A percentile compares a stretch with the other conserved stretches of the same genome.
Evolutionary conservation across 495 filamentous ascomycete genomes (phyloP).

Genomic region (Aspergillus panamensis): DNA sequence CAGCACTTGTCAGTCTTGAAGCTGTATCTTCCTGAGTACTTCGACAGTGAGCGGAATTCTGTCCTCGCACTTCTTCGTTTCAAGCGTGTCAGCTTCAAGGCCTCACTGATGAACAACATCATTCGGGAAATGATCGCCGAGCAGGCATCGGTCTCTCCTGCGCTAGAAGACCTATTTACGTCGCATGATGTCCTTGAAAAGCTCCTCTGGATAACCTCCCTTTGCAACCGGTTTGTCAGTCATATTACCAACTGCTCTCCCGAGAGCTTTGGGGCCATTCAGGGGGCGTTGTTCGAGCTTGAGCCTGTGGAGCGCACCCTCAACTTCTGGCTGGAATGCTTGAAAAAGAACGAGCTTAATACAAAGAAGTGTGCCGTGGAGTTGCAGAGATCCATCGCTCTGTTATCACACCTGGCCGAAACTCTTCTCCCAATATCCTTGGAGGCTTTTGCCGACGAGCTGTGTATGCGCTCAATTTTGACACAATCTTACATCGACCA

Average conservation of each 20-base stretch:
- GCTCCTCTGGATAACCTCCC: conserved; percentile 74
- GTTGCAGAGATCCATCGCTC: conserved; percentile 72
- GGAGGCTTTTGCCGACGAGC: conserved; percentile 74
- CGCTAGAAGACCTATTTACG: conserved; percentile 70
- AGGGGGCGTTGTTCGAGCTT: conserved; percentile 78
- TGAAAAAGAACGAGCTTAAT: conserved; percentile 84
- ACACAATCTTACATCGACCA: conserved; percentile 84
- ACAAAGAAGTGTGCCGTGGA: conserved; percentile 75
- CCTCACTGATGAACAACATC: conserved; percentile 70
- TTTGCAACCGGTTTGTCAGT: conserved; percentile 80
- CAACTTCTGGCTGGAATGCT: conserved; percentile 80
- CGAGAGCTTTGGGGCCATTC: conserved; percentile 71
- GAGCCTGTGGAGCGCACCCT: conserved; percentile 89
- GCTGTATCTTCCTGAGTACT: conserved; percentile 86
- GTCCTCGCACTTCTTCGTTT: conserved; percentile 82
- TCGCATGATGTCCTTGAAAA: conserved; percentile 80
- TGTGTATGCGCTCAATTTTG: conserved; percentile 68
- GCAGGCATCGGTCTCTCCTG: conserved; percentile 50
- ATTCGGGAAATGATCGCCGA: conserved; percentile 70
- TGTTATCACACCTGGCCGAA: conserved; percentile 81
- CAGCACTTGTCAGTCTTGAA: conserved; percentile 85
- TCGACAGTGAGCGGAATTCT: conserved; percentile 72
- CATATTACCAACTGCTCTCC: conserved; percentile 70
- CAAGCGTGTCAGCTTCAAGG: conserved; percentile 85
- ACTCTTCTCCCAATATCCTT: conserved; percentile 69